Conservation (phyloP, 2,329 filamentous ascomycete species). For the Arthrobotrys megalospora region DNA sequence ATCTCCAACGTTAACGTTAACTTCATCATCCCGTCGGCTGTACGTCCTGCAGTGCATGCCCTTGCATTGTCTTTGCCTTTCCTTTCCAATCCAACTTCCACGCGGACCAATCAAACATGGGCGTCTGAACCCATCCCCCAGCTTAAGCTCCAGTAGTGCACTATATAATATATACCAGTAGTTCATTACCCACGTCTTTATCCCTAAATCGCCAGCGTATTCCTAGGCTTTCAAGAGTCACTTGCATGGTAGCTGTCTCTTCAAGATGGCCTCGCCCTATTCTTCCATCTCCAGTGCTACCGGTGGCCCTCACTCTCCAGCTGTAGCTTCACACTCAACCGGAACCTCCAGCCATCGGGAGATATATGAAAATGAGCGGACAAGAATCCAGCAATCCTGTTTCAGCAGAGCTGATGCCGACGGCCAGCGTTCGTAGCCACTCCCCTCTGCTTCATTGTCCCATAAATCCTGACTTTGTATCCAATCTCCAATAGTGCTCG, state of each 20-base stretch:
- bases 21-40: not conserved
- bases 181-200: not conserved
- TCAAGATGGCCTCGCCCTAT: slow-evolving; percentile 54
- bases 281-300: slow-evolving; percentile 49
- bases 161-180: not conserved
- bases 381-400: slow-evolving; percentile 92
- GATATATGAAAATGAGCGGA: slow-evolving; percentile 96
- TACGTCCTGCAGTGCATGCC: not conserved
- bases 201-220: slow-evolving; percentile 1
- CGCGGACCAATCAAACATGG: slow-evolving; percentile 21
- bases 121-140: slow-evolving; percentile 7
- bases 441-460: slow-evolving; percentile 25
- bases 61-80: not conserved
- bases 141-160: slow-evolving; percentile 15
- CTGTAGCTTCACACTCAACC: slow-evolving; percentile 58
- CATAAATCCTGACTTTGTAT: not conserved
- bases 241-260: slow-evolving; percentile 1
- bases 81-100: not conserved
- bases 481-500: slow-evolving; percentile 73
- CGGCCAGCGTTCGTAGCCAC: slow-evolving; percentile 79
- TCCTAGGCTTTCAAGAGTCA: not conserved
- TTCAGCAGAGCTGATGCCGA: slow-evolving; percentile 91
- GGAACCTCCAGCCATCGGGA: slow-evolving; percentile 67
- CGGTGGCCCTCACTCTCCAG: slow-evolving; percentile 57
- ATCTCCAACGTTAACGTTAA: slow-evolving; percentile 5